Conservation (phyloP, 345 rosid genomes). For the Salix suchowensis region DNA sequence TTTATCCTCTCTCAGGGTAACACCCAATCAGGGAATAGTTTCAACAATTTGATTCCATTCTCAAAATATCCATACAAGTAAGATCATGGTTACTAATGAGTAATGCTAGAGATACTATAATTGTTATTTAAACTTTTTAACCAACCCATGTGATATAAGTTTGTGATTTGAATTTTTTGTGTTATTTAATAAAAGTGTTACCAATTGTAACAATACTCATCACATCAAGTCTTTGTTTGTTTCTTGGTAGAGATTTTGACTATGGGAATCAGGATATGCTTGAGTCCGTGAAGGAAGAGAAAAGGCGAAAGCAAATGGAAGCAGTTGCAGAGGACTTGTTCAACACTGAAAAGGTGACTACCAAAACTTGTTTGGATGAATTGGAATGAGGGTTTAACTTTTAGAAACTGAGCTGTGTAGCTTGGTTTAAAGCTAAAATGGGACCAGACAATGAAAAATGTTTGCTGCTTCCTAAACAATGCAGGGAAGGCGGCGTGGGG, state of each 20-base stretch:
- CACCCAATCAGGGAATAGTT: slow-evolving; percentile 80
- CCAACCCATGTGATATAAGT: neutral
- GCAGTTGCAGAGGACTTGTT: slow-evolving; percentile 88
- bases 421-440: neutral
- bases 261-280: slow-evolving; percentile 40
- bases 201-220: too few species aligned
- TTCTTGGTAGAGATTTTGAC: slow-evolving; percentile 46
- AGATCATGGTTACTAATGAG: slow-evolving; percentile 14
- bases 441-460: neutral
- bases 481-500: slow-evolving; percentile 65
- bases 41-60: slow-evolving; percentile 74
- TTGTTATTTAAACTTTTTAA: too few species aligned
- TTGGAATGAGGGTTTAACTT: neutral
- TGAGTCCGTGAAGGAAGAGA: slow-evolving; percentile 68
- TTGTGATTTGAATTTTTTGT: neutral
- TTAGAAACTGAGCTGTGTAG: neutral
- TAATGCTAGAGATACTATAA: too few species aligned
- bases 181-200: neutral
- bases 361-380: neutral
- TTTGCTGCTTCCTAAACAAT: slow-evolving; percentile 2
- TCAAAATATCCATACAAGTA: slow-evolving; percentile 83
- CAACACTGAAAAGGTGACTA: slow-evolving; percentile 57
- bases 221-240: neutral
- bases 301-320: slow-evolving; percentile 76
- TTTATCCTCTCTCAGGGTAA: slow-evolving; percentile 32